Evolutionary conservation across 2,329 filamentous ascomycete species (phyloP).

Genomic region (Arachnomyces sp.): DNA sequence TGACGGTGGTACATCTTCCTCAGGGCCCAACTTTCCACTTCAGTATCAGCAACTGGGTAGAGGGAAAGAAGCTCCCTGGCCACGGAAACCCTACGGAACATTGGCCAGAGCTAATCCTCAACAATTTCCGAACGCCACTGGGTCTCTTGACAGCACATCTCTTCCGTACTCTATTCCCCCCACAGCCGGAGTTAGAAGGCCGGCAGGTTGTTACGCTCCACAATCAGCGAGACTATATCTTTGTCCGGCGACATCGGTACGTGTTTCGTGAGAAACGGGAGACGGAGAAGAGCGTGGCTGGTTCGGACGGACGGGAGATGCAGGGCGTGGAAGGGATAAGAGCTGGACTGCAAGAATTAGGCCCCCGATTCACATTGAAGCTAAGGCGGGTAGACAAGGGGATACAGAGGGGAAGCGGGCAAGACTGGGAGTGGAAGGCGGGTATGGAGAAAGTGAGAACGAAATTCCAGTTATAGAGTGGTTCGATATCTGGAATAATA

Average conservation of each 20-base stretch:
- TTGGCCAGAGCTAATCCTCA: constrained; percentile 80
- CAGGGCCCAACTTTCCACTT: constrained; percentile 88
- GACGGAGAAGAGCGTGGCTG: constrained; percentile 79
- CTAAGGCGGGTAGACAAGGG: constrained; percentile 85
- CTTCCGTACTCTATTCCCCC: constrained; percentile 72
- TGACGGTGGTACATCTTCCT: constrained; percentile 79
- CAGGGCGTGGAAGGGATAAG: constrained; percentile 78
- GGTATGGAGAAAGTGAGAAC: constrained; percentile 91
- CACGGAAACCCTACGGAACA: constrained; percentile 87
- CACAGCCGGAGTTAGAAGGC: constrained; percentile 72
- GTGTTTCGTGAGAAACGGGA: constrained; percentile 81
- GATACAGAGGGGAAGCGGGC: constrained; percentile 64
- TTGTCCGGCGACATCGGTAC: constrained; percentile 82
- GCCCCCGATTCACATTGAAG: constrained; percentile 77
- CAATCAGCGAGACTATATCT: constrained; percentile 95
- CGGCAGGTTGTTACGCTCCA: constrained; percentile 86
- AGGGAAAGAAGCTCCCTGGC: constrained; percentile 77
- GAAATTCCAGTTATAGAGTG: constrained; percentile 70
- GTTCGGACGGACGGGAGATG: constrained; percentile 71
- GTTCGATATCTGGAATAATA: not conserved
- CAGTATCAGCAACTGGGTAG: constrained; percentile 79
- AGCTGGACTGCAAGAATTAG: constrained; percentile 82
- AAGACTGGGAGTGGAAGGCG: constrained; percentile 95
- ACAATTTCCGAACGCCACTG: constrained; percentile 89
- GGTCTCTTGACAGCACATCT: constrained; percentile 80